Conservation (phyloP, 768 basidiomycete species). For the Kwoniella europaea region DNA sequence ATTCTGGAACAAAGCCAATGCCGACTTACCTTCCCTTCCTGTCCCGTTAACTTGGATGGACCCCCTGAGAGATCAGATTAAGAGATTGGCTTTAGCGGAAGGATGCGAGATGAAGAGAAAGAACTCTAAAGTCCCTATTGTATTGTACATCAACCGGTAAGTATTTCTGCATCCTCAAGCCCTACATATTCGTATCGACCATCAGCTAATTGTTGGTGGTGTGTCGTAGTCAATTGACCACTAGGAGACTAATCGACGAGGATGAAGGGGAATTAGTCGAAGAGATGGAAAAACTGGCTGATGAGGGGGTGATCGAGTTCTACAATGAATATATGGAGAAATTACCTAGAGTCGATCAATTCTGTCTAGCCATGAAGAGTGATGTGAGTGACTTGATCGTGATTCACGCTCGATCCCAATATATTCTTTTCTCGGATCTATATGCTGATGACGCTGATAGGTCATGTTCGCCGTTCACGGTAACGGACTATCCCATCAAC, state of each 20-base stretch:
- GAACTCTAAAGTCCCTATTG: constrained; percentile 24
- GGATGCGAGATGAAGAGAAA: constrained; percentile 10
- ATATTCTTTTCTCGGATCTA: no score
- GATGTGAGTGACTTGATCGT: constrained; percentile 31
- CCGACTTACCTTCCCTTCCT: constrained; percentile 20
- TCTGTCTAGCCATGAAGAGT: constrained; percentile 25
- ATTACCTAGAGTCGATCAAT: constrained; percentile 23
- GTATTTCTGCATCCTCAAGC: background rate
- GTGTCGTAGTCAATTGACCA: constrained; percentile 24
- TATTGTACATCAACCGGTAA: constrained; percentile 34
- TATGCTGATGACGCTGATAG: no score
- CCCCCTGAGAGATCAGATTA: constrained; percentile 27
- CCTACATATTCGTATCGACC: background rate
- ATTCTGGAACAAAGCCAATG: constrained; percentile 36
- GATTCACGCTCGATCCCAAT: no score
- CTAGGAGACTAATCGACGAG: constrained; percentile 22
- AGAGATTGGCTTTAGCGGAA: constrained; percentile 13
- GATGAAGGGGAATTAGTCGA: constrained; percentile 21
- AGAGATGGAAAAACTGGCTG: constrained; percentile 25
- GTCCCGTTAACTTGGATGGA: constrained; percentile 26
- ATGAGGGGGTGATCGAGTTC: constrained; percentile 32
- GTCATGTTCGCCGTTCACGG: constrained; percentile 41
- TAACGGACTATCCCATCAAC: constrained; percentile 37
- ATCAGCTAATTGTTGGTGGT: background rate
- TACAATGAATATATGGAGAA: constrained; percentile 29